These are phyloP conservation scores for Claviceps sorghi DNA, from an alignment of 2,329 filamentous ascomycete species.

Conservation along the genomic window DNA sequence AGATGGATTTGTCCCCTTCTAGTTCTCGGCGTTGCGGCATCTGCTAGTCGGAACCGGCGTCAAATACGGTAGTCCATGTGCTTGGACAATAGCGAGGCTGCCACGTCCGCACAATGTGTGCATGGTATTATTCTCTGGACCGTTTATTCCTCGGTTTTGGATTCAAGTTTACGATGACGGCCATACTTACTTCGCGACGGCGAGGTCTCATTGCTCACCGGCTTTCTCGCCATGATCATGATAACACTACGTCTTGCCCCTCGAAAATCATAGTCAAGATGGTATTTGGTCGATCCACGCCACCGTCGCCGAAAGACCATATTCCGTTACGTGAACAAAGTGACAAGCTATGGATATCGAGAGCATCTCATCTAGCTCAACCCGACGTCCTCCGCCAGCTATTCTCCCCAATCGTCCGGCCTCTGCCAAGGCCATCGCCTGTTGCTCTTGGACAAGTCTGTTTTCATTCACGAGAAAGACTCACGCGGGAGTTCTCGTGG, in stretches of 20 bases:
- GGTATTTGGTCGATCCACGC: not conserved
- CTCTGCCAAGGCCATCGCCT: too few relatives aligned
- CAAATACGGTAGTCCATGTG: not conserved
- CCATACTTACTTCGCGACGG: not conserved
- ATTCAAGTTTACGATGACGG: not conserved
- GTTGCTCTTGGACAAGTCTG: slow-evolving; percentile 30
- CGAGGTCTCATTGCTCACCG: too few relatives aligned
- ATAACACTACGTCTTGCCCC: not conserved
- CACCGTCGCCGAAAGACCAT: not conserved
- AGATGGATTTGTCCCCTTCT: not conserved
- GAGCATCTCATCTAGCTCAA: not conserved
- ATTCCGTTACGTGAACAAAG: not conserved
- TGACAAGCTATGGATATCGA: not conserved
- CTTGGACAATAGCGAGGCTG: slow-evolving; percentile 1
- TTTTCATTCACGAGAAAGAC: slow-evolving; percentile 57
- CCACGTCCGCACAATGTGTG: not conserved
- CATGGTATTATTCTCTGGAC: not conserved
- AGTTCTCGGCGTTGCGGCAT: not conserved
- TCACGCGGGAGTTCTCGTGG: slow-evolving; percentile 39
- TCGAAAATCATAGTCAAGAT: not conserved
- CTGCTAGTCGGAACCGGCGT: not conserved
- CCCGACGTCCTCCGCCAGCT: not conserved
- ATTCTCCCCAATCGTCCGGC: not conserved
- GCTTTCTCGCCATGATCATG: not conserved
- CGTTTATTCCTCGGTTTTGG: too few relatives aligned